Evolutionary conservation across 257 asterid genomes (phyloP), one percentile per base, ranked within the genome.

Genomic region (Primulina huaijiensis): DNA sequence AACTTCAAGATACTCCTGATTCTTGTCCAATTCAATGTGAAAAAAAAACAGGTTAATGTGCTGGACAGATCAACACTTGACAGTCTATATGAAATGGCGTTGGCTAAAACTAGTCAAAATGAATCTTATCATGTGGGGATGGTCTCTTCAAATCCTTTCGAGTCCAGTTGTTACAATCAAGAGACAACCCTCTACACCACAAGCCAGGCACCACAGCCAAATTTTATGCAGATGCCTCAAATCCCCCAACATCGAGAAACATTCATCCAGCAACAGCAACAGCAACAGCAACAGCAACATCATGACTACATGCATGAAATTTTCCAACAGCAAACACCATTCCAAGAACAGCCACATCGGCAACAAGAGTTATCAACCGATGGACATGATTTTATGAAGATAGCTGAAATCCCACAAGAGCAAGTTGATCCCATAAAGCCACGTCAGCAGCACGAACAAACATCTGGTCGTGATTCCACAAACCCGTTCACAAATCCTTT

Each of bases 61-160:
- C 69, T 88, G 27, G 86, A 88, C 72, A 86, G 89, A 79, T 82
- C 89, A 34, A 71, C 72, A 34, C 84, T 90, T 57, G 95, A 86
- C 79, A 82, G 83, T 72, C 68, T 90, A 69, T 90, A 90, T 33
- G 86, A 88, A 60, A 80, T 74, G 65, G 79, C 91, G 64, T 4
- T 74, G 56, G 64, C 80, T 2, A 71, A 65, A 74, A 19, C 83
- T 31, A 82, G 69, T 25, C 31, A 77, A 25, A 79, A 73, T 63
- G 81, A 79, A 34, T 69, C 73, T 17, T 59, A 64, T 27, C 82
- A 74, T 6, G 71, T 38, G 20, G 66, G 74, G 3, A 71, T 55
- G 16, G 70, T 70, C 62, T 52, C 86, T 29, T 73, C 85, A 5
- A 87, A 89, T 77, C 96, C 96, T 5, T 90, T 87, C 14, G 89